These are phyloP conservation scores for Triticum turgidum DNA, from an alignment of 176 grass and related monocot species.

Conservation along the genomic window DNA sequence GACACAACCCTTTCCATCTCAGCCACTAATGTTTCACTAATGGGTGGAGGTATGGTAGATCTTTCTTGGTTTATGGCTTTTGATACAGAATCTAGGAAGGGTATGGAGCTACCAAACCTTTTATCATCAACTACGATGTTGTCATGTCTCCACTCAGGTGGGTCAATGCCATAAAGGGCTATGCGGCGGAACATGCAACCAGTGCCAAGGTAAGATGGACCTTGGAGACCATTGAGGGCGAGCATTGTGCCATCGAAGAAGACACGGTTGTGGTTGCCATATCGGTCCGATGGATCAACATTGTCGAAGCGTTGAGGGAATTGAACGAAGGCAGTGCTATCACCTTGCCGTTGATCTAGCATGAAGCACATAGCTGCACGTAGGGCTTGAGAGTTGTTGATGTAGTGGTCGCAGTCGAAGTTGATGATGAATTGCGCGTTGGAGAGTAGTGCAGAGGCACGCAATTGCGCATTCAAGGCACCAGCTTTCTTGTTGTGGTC, in stretches of 20 bases:
- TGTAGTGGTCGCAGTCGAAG: conserved; percentile 54
- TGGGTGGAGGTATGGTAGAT: background rate
- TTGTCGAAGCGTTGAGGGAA: conserved; percentile 85
- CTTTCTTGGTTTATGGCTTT: conserved; percentile 6
- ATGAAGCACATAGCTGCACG: conserved; percentile 36
- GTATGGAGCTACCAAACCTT: conserved; percentile 23
- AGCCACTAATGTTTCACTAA: background rate
- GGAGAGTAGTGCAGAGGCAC: conserved; percentile 15
- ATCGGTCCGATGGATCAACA: conserved; percentile 75
- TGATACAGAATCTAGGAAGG: background rate
- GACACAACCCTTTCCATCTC: conserved; percentile 26
- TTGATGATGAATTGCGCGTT: conserved; percentile 37
- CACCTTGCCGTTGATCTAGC: conserved; percentile 37
- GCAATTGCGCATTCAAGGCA: conserved; percentile 29
- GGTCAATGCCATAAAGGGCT: conserved; percentile 31
- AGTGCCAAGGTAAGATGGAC: conserved; percentile 22
- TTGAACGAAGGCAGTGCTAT: conserved; percentile 63
- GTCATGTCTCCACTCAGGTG: background rate
- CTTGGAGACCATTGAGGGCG: conserved; percentile 73
- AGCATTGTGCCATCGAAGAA: conserved; percentile 91
- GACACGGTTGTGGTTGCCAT: conserved; percentile 84
- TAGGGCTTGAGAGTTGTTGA: conserved; percentile 30
- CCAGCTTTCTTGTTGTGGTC: conserved; percentile 49
- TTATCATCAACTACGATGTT: background rate
- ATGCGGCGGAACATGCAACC: conserved; percentile 45